phyloP scores from a whole-genome alignment of 23 red algal species.

The Gracilaria vermiculophylla region DNA sequence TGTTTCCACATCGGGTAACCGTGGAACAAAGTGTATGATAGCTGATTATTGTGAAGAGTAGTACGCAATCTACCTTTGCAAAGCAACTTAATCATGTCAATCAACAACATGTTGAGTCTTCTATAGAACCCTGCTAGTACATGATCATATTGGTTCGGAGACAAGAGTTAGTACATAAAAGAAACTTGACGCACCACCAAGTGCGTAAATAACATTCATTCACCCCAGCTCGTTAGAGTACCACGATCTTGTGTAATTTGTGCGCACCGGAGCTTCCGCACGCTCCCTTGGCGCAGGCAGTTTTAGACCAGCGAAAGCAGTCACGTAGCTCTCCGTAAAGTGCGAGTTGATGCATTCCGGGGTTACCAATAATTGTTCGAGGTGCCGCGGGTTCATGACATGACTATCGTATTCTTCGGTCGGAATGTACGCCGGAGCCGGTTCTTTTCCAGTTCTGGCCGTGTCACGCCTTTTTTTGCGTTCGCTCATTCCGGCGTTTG shows the following conservation, averaged over 20 bases:
- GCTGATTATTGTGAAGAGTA: not conserved
- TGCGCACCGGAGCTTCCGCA: not conserved
- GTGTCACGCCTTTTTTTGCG: not conserved
- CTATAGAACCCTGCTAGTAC: not conserved
- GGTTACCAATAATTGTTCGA: constrained; percentile 38
- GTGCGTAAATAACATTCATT: not conserved
- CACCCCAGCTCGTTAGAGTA: constrained; percentile 48
- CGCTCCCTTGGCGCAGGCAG: constrained; percentile 13
- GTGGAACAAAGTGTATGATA: constrained; percentile 24
- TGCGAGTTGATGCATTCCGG: constrained; percentile 53
- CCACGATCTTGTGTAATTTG: constrained; percentile 12
- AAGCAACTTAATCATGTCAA: not conserved
- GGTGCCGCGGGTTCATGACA: constrained; percentile 1
- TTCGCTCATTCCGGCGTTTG: not conserved
- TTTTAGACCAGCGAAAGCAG: constrained; percentile 37
- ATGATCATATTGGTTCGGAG: not conserved
- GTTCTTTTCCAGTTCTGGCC: not conserved
- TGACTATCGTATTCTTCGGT: constrained; percentile 21
- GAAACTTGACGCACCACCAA: not conserved
- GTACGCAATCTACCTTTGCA: not conserved
- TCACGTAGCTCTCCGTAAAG: constrained; percentile 42
- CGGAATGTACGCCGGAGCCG: constrained; percentile 29
- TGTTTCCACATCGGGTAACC: constrained; percentile 61
- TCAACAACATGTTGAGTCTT: not conserved
- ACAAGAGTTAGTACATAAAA: not conserved